Percentiles rank a stretch among this genome's conserved stretches.
These are phyloP conservation scores for Penicillium daleae DNA, from an alignment of 495 filamentous ascomycete genomes.

Conservation along the genomic window DNA sequence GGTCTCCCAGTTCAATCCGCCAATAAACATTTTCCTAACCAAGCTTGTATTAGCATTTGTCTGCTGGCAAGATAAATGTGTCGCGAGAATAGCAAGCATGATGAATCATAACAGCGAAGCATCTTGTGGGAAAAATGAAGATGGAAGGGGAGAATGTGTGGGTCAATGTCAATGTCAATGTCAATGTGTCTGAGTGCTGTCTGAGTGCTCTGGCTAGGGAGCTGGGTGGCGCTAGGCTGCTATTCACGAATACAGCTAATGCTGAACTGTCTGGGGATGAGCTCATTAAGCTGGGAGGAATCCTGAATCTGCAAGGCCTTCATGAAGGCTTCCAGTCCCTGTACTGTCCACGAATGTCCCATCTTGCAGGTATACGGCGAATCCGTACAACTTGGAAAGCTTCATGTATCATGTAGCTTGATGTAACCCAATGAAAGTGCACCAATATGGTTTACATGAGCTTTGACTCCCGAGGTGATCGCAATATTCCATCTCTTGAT, in stretches of 20 bases:
- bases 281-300: too few species aligned
- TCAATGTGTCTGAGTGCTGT: constrained; percentile 10
- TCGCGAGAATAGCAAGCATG: background rate
- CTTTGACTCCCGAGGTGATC: constrained; percentile 22
- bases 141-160: constrained; percentile 1
- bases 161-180: background rate
- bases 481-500: constrained; percentile 24
- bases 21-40: constrained; percentile 98
- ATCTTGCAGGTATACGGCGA: constrained; percentile 8
- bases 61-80: background rate
- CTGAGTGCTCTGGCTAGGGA: constrained; percentile 22
- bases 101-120: background rate
- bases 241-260: constrained; percentile 33
- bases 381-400: background rate
- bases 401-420: constrained; percentile 11
- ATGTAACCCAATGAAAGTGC: background rate
- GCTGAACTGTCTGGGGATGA: constrained; percentile 14
- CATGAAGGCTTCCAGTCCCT: background rate
- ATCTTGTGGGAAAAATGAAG: background rate
- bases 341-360: background rate
- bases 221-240: constrained; percentile 29
- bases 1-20: constrained; percentile 98
- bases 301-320: too few species aligned
- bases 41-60: constrained; percentile 26
- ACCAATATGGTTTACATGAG: constrained; percentile 46